Evolutionary conservation across 208 protist species (phyloP).

Genomic region (Blechomonas ayalai): DNA sequence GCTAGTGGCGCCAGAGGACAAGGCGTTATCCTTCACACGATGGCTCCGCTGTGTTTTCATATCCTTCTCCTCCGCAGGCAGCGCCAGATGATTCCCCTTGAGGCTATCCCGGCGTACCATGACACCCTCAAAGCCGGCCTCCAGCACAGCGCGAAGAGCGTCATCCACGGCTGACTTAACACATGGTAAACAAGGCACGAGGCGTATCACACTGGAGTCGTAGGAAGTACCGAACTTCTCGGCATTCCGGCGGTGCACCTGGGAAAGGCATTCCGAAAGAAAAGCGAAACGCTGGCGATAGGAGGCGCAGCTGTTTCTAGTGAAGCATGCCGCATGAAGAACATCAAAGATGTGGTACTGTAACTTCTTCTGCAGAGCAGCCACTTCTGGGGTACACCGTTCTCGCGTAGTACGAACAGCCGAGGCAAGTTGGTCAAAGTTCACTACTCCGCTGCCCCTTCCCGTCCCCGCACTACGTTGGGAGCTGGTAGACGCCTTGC

Average conservation of each 20-base stretch:
- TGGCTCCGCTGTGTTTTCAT: no score
- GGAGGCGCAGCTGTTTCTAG: constrained; percentile 3
- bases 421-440: constrained; percentile 69
- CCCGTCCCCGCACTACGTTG: background rate
- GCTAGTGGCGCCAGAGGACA: no score
- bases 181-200: constrained; percentile 40
- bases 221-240: constrained; percentile 5
- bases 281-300: constrained; percentile 44
- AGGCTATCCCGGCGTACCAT: constrained; percentile 64
- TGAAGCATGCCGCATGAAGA: constrained; percentile 46
- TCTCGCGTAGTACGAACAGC: constrained; percentile 71
- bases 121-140: constrained; percentile 76
- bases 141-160: constrained; percentile 32
- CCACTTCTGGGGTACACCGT: constrained; percentile 37
- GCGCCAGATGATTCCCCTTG: background rate
- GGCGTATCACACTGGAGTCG: constrained; percentile 21
- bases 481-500: constrained; percentile 9
- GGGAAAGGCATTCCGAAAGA: constrained; percentile 20
- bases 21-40: no score
- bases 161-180: constrained; percentile 22
- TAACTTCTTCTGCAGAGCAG: constrained; percentile 48
- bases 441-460: constrained; percentile 9
- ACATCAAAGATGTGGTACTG: constrained; percentile 88
- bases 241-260: constrained; percentile 8
- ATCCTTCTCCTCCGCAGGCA: no score